These are phyloP conservation scores for Aaosphaeria pasadenensis DNA, from an alignment of 2,329 filamentous ascomycete species.

Conservation along the genomic window DNA sequence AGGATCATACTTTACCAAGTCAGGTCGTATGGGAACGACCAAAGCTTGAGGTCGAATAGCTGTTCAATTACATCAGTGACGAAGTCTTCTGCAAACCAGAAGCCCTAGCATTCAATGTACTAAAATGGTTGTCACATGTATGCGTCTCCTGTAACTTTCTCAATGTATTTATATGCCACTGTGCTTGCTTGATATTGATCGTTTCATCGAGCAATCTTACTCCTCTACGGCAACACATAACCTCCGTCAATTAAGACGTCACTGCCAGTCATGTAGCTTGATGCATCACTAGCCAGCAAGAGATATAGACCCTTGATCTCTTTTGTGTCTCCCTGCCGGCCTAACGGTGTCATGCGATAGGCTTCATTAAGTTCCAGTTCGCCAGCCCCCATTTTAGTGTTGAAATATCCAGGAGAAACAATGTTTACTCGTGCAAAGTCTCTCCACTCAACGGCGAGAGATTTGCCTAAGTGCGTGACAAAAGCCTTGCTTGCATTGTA, in stretches of 20 bases:
- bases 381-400: conserved; percentile 62
- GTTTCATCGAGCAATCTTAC: no score
- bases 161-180: no score
- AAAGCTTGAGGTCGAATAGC: no score
- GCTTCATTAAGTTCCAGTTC: conserved; percentile 60
- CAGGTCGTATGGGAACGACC: no score
- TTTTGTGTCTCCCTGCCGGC: conserved; percentile 38
- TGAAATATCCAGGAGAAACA: conserved; percentile 65
- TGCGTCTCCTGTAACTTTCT: no score
- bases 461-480: conserved; percentile 59
- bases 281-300: conserved; percentile 75
- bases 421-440: conserved; percentile 65
- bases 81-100: no score
- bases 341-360: conserved; percentile 74
- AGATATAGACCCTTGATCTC: conserved; percentile 81
- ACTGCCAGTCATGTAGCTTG: conserved; percentile 72
- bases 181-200: no score
- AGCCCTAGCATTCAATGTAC: no score
- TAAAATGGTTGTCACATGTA: no score
- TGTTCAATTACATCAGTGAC: no score
- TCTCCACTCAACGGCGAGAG: conserved; percentile 64
- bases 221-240: conserved; percentile 26
- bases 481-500: conserved; percentile 55
- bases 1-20: no score
- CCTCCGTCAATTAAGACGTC: conserved; percentile 75